Evolutionary conservation across 169 alveolate species (phyloP).

Genomic region (Besnoitia besnoiti): DNA sequence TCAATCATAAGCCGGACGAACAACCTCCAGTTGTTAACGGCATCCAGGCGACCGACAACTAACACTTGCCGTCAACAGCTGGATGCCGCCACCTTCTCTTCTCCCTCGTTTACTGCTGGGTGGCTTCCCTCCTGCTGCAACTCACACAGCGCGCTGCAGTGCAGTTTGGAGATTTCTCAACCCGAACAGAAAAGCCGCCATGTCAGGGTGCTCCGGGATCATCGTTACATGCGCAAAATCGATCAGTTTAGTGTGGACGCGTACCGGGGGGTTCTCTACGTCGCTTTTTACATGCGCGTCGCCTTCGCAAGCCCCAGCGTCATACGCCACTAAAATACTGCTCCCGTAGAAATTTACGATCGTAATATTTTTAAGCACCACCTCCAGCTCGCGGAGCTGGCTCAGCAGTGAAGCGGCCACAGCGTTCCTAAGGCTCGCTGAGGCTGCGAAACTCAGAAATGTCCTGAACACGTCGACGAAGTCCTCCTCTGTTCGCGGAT

Average conservation of each 20-base stretch:
- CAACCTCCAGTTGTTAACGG: no score
- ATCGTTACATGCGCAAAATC: constrained; percentile 32
- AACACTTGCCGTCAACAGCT: no score
- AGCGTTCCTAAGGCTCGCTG: not conserved
- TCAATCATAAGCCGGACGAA: no score
- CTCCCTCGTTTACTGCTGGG: no score
- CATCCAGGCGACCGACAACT: no score
- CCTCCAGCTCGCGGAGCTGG: not conserved
- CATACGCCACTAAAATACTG: not conserved
- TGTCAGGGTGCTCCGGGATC: not conserved
- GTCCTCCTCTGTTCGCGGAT: constrained; percentile 5
- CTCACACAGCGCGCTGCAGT: not conserved
- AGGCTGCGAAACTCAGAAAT: not conserved
- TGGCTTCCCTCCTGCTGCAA: not conserved
- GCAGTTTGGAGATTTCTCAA: not conserved
- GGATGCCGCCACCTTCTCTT: no score
- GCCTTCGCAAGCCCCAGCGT: not conserved
- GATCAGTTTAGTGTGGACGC: not conserved
- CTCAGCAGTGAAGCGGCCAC: not conserved
- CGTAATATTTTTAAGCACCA: not conserved
- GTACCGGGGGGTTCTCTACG: not conserved
- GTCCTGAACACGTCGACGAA: not conserved
- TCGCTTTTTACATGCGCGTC: not conserved
- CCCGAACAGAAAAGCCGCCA: not conserved
- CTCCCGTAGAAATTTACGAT: constrained; percentile 16